Conservation (phyloP, 768 basidiomycete species). For the Polyporus arcularius region DNA sequence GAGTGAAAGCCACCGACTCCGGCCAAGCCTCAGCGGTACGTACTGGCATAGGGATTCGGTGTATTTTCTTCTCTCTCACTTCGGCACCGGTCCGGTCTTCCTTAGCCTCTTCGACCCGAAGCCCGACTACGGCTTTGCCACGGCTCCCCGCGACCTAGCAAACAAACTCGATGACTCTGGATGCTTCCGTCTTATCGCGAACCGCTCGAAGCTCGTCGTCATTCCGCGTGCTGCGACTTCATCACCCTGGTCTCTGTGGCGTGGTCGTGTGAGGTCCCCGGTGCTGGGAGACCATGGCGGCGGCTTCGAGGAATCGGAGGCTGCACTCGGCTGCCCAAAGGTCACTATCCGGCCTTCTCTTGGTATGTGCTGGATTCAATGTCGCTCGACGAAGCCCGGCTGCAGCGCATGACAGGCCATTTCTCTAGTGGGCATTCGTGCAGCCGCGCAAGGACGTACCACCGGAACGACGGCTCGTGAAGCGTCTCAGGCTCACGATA, state of each 20-base stretch:
- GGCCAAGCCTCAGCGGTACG: background rate
- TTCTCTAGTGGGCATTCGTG: background rate
- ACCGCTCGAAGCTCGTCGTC: background rate
- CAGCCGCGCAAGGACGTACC: background rate
- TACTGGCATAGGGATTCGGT: background rate
- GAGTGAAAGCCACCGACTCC: constrained; percentile 2
- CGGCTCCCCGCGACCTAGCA: background rate
- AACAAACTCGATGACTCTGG: background rate
- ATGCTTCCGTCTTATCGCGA: background rate
- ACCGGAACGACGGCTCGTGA: background rate
- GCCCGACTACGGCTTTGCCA: background rate
- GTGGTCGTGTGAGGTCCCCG: background rate
- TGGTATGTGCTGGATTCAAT: background rate
- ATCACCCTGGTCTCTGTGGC: background rate
- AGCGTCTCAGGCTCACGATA: background rate
- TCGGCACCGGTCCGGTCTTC: constrained; percentile 15
- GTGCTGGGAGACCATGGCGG: background rate
- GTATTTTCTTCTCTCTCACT: background rate
- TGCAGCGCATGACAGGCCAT: background rate
- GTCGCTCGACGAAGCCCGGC: background rate
- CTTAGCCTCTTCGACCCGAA: background rate
- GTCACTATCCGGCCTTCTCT: background rate
- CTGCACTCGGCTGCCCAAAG: background rate
- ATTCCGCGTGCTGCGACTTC: background rate
- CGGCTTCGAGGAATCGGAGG: background rate